Percentiles rank a stretch among this genome's conserved stretches.
These are phyloP conservation scores for Saccharomycopsis selenospora DNA, from an alignment of 805 yeast genomes.

Conservation along the genomic window DNA sequence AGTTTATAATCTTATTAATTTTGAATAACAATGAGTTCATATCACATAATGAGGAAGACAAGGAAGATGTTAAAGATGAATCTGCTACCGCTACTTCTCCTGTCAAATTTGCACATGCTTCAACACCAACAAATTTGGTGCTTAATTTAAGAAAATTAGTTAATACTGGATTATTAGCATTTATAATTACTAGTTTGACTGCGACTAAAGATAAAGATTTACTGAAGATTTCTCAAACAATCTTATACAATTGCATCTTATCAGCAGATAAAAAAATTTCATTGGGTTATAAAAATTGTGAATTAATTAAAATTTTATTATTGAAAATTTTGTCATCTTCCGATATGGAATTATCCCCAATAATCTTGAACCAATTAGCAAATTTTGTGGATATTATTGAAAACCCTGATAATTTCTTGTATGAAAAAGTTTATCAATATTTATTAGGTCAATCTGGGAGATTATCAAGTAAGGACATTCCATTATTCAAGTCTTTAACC, in stretches of 20 bases:
- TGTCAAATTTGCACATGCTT: neutral
- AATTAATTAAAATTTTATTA: constrained; percentile 46
- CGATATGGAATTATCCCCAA: constrained; percentile 32
- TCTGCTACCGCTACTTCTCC: neutral
- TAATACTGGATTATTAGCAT: constrained; percentile 49
- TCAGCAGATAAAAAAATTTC: constrained; percentile 35
- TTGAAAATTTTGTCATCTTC: constrained; percentile 34
- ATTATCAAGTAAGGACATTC: constrained; percentile 36
- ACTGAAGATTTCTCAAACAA: constrained; percentile 33
- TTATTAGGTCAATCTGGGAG: constrained; percentile 39
- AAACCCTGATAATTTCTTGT: constrained; percentile 67
- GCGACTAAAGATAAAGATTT: constrained; percentile 28
- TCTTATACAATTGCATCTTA: constrained; percentile 39
- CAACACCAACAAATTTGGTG: neutral
- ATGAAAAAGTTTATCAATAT: constrained; percentile 64
- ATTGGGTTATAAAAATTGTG: constrained; percentile 44
- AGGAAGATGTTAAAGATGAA: constrained; percentile 19
- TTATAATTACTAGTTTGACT: constrained; percentile 41
- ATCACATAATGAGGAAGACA: constrained; percentile 28
- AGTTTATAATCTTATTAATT: constrained; percentile 55
- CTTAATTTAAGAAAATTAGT: constrained; percentile 51
- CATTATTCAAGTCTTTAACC: constrained; percentile 33
- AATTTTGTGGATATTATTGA: constrained; percentile 48
- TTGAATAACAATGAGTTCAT: constrained; percentile 62
- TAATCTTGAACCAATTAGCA: constrained; percentile 50